Conservation (phyloP, 2,329 filamentous ascomycete genomes). For the Orbilia brochopaga region DNA sequence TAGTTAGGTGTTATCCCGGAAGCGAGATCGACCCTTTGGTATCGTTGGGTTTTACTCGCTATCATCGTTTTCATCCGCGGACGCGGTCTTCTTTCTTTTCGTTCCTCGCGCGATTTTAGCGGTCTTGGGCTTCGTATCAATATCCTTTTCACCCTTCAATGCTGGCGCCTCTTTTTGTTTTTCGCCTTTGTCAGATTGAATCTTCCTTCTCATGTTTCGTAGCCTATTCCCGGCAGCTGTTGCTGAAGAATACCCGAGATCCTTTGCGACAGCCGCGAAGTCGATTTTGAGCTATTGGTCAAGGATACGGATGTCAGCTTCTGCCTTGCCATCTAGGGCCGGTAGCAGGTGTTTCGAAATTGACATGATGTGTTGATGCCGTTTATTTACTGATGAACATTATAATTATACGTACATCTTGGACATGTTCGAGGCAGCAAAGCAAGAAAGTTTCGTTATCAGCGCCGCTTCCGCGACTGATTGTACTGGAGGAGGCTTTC, state of each 20-base stretch:
- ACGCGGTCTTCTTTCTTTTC: slow-evolving; percentile 21
- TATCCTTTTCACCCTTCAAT: slow-evolving; percentile 5
- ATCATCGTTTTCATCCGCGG: slow-evolving; percentile 2
- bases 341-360: too few relatives aligned
- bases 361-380: too few relatives aligned
- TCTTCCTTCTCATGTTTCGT: slow-evolving; percentile 20
- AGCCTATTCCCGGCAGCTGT: slow-evolving; percentile 20
- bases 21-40: too few relatives aligned
- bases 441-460: slow-evolving; percentile 33
- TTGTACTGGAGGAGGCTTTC: too few relatives aligned
- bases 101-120: slow-evolving; percentile 5
- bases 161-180: background rate
- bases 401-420: slow-evolving; percentile 9
- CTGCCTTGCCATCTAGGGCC: too few relatives aligned
- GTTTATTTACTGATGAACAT: too few relatives aligned
- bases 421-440: slow-evolving; percentile 24
- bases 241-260: slow-evolving; percentile 27
- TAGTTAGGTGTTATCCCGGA: background rate
- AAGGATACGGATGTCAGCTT: background rate
- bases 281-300: slow-evolving; percentile 29
- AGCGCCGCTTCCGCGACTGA: too few relatives aligned
- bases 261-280: slow-evolving; percentile 25
- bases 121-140: slow-evolving; percentile 14
- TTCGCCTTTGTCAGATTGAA: slow-evolving; percentile 12
- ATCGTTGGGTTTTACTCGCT: background rate